phyloP scores from a whole-genome alignment of 2,329 filamentous ascomycete species.

The Trematosphaeria pertusa region DNA sequence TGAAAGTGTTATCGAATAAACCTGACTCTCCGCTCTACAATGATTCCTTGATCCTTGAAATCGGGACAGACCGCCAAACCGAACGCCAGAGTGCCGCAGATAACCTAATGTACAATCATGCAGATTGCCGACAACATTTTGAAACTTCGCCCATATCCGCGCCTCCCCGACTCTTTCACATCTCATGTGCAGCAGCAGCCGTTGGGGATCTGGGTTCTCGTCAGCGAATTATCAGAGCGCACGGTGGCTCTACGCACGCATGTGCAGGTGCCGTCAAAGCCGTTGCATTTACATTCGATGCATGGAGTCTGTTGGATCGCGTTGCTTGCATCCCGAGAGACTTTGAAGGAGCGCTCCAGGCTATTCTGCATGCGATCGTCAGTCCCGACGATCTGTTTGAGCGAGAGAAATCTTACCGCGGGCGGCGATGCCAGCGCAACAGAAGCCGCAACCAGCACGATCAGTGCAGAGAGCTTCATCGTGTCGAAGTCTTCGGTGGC shows the following conservation, averaged over 20 bases:
- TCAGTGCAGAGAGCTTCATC: conserved; percentile 36
- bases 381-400: not conserved
- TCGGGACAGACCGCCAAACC: not conserved
- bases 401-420: conserved; percentile 18
- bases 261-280: conserved; percentile 26
- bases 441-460: conserved; percentile 24
- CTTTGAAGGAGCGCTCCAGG: conserved; percentile 27
- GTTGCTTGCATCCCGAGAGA: conserved; percentile 20
- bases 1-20: not conserved
- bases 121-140: not conserved
- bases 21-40: not conserved
- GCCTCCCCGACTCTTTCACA: not conserved
- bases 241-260: conserved; percentile 26
- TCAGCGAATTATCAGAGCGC: conserved; percentile 4
- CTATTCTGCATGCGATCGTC: conserved; percentile 22
- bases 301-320: conserved; percentile 18
- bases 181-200: conserved; percentile 36
- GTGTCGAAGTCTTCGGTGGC: conserved; percentile 1
- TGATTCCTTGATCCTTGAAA: not conserved
- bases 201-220: conserved; percentile 28
- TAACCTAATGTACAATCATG: not conserved
- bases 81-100: not conserved
- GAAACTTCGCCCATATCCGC: not conserved
- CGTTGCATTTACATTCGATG: conserved; percentile 34
- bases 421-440: conserved; percentile 33